Base-by-base conservation (phyloP, 495 filamentous ascomycete species). In the Darksidea phi region DNA sequence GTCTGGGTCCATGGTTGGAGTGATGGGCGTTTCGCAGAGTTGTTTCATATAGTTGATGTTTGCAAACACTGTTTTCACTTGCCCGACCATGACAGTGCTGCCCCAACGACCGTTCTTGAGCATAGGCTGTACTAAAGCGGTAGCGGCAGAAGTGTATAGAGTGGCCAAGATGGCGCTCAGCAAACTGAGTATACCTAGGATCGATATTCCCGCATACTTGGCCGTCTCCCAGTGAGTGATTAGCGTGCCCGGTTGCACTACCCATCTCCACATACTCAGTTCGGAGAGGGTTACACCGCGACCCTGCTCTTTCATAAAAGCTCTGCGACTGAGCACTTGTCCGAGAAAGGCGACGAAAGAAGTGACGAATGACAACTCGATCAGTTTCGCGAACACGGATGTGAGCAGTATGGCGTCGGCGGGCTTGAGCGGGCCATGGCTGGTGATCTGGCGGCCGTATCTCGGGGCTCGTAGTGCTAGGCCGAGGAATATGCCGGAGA, bases 341-440 rank as follows among this genome's bases (percentile, higher is more conserved):
- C 88, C 88, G 2, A 91, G 66, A 43, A 88, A 86, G 0, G 85
- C 80, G 2, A 92, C 86, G 60, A 88, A 88, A 1, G 90, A 85
- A 0, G 88, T 89, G 17, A 90, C 87, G 67, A 89, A 92, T 0
- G 85, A 81, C 62, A 89, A 67, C 71, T 92, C 88, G 50, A 91
- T 88, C 0, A 82, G 83, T 72, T 89, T 91, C 0, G 87, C 86
- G 54, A 89, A 76, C 15, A 87, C 69, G 0, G 85, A 78, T 51
- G 79, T 86, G 0, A 91, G 67, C 8, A 88, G 58, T 32, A 79
- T 82, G 0, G 87, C 87, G 0, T 80, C 85, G 0, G 80, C 77
- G 0, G 82, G 78, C 0, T 73, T 73, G 18, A 90, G 47, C 0
- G 69, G 64, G 1, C 78, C 78, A 10, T 77, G 70, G 0, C 70